phyloP scores from a whole-genome alignment of 805 yeast species.

The Cyberlindnera maritima region DNA sequence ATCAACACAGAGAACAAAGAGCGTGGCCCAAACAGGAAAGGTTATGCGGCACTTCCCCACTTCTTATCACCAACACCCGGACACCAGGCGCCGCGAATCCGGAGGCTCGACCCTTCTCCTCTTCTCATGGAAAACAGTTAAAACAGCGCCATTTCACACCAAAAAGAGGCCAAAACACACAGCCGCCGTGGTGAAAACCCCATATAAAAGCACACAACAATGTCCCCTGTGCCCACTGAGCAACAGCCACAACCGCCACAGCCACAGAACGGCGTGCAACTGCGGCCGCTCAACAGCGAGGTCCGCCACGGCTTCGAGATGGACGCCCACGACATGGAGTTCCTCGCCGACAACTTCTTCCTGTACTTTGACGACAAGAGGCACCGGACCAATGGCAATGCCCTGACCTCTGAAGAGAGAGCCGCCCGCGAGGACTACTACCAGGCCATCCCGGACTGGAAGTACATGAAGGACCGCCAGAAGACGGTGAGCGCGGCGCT shows the following conservation, averaged over 20 bases:
- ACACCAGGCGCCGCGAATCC: neutral
- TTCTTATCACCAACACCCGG: neutral
- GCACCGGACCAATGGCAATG: slow-evolving; percentile 86
- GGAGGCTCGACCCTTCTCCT: too few relatives aligned
- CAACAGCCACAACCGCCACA: neutral
- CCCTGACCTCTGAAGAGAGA: slow-evolving; percentile 56
- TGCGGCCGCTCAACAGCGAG: slow-evolving; percentile 39
- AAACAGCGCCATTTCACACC: too few relatives aligned
- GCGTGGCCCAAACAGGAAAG: neutral
- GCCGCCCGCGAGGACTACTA: slow-evolving; percentile 44
- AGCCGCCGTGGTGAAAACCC: neutral
- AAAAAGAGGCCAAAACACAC: too few relatives aligned
- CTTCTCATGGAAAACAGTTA: too few relatives aligned
- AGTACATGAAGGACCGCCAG: slow-evolving; percentile 82
- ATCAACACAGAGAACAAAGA: neutral
- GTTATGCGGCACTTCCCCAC: neutral
- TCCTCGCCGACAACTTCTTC: slow-evolving; percentile 64
- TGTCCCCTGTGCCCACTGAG: neutral
- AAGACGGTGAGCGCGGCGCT: slow-evolving; percentile 92
- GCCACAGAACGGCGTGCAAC: slow-evolving; percentile 10
- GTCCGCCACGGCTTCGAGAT: slow-evolving; percentile 71
- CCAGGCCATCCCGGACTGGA: slow-evolving; percentile 86
- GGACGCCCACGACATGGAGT: slow-evolving; percentile 54
- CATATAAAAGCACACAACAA: neutral
- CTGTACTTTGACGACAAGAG: slow-evolving; percentile 90